Evolutionary conservation across 2,329 filamentous ascomycete genomes (phyloP).

Genomic region (Microascus cirrosus): DNA sequence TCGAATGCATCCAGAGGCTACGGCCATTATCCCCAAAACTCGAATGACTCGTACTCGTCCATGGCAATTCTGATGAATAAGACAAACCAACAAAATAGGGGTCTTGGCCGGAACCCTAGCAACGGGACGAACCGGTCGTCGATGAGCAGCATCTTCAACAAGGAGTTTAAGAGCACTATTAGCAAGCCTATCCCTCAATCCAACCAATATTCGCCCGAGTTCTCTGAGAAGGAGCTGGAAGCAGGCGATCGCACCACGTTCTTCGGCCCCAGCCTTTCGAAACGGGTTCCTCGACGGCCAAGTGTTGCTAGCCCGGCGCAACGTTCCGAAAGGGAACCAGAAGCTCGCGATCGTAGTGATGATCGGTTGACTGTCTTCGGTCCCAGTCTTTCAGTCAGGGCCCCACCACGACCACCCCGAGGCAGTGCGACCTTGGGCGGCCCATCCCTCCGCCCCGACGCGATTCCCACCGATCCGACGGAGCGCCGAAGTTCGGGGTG

Average conservation of each 20-base stretch:
- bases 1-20: conserved; percentile 10
- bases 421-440: conserved; percentile 18
- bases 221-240: neutral
- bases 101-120: conserved; percentile 42
- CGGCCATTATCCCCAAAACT: conserved; percentile 41
- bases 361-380: conserved; percentile 1
- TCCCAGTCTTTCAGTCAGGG: neutral
- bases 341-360: neutral
- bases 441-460: neutral
- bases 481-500: conserved; percentile 57
- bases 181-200: conserved; percentile 46
- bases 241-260: conserved; percentile 1
- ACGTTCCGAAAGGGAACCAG: neutral
- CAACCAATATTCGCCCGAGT: neutral
- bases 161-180: conserved; percentile 51
- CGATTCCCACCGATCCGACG: conserved; percentile 13
- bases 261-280: conserved; percentile 3
- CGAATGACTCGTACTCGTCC: conserved; percentile 48
- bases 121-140: conserved; percentile 39
- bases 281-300: neutral
- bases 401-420: conserved; percentile 2
- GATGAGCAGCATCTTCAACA: conserved; percentile 44
- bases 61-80: conserved; percentile 55
- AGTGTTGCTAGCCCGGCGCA: neutral
- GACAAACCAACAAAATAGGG: conserved; percentile 11